Conservation (phyloP, 495 filamentous ascomycete species). For the Penicillium daleae region DNA sequence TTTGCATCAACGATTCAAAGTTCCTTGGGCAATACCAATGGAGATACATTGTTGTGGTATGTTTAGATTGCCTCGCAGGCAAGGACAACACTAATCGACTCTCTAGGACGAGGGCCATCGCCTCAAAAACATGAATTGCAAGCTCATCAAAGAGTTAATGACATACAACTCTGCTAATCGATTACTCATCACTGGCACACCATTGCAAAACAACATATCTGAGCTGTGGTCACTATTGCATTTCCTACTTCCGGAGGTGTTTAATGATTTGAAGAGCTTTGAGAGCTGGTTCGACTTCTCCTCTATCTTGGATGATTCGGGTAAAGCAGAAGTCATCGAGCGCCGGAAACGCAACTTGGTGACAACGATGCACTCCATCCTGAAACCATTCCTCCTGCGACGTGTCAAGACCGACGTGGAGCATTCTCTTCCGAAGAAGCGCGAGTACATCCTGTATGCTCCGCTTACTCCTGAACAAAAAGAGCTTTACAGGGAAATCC, state of each 20-base stretch:
- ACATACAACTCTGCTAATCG: constrained; percentile 87
- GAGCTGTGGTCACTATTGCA: constrained; percentile 96
- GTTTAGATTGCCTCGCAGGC: constrained; percentile 26
- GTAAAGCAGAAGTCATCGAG: constrained; percentile 60
- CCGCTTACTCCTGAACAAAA: constrained; percentile 86
- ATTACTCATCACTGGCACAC: constrained; percentile 92
- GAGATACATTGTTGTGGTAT: constrained; percentile 94
- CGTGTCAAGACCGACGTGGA: constrained; percentile 94
- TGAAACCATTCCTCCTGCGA: constrained; percentile 88
- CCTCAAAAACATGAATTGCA: constrained; percentile 95
- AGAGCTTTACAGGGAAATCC: constrained; percentile 86
- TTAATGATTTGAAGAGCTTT: constrained; percentile 85
- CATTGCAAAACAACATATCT: constrained; percentile 91
- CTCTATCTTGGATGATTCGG: constrained; percentile 73
- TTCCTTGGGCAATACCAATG: constrained; percentile 80
- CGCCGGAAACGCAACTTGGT: constrained; percentile 78
- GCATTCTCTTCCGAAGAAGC: constrained; percentile 85
- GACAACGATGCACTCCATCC: constrained; percentile 84
- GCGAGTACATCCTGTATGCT: constrained; percentile 93
- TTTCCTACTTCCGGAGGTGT: constrained; percentile 90
- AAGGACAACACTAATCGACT: constrained; percentile 16
- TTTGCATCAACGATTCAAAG: constrained; percentile 87
- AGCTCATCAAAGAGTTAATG: constrained; percentile 83
- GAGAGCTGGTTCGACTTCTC: constrained; percentile 97
- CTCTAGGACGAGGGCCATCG: constrained; percentile 89